Evolutionary conservation across 352 stramenopile genomes (phyloP).

Genomic region (Pilasporangium apinafurcum): DNA sequence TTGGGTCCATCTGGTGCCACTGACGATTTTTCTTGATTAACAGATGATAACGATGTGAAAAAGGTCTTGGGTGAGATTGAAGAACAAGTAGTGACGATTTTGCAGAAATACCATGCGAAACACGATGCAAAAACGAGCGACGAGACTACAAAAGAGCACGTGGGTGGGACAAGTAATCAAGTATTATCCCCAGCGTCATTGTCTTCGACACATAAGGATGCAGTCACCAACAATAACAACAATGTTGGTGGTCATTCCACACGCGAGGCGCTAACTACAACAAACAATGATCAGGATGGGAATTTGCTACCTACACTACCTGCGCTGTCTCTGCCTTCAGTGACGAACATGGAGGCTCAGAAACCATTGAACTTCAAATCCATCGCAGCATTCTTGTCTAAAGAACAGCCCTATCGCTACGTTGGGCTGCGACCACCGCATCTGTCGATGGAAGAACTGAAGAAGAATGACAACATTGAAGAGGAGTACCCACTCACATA

Average conservation of each 20-base stretch:
- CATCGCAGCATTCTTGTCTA: conserved; percentile 35
- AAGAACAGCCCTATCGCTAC: conserved; percentile 73
- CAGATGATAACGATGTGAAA: conserved; percentile 65
- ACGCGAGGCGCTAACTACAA: too few species aligned
- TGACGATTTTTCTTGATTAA: too few species aligned
- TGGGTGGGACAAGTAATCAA: too few species aligned
- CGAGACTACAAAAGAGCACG: conserved; percentile 2
- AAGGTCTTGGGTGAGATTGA: conserved; percentile 72
- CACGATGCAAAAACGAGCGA: conserved; percentile 36
- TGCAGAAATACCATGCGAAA: conserved; percentile 68
- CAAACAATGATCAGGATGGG: too few species aligned
- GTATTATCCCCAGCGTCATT: background rate
- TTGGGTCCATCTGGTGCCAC: too few species aligned
- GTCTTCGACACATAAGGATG: too few species aligned
- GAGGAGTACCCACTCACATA: conserved; percentile 86
- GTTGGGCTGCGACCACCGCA: conserved; percentile 48
- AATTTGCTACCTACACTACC: too few species aligned
- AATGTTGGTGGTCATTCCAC: too few species aligned
- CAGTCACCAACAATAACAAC: too few species aligned
- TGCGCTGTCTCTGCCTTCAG: background rate
- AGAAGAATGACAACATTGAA: conserved; percentile 80
- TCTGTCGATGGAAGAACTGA: conserved; percentile 70
- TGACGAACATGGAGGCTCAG: background rate
- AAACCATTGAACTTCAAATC: conserved; percentile 24
- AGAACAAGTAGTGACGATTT: conserved; percentile 55